phyloP scores from a whole-genome alignment of 2,329 filamentous ascomycete genomes.

The Aspergillus amoenus region DNA sequence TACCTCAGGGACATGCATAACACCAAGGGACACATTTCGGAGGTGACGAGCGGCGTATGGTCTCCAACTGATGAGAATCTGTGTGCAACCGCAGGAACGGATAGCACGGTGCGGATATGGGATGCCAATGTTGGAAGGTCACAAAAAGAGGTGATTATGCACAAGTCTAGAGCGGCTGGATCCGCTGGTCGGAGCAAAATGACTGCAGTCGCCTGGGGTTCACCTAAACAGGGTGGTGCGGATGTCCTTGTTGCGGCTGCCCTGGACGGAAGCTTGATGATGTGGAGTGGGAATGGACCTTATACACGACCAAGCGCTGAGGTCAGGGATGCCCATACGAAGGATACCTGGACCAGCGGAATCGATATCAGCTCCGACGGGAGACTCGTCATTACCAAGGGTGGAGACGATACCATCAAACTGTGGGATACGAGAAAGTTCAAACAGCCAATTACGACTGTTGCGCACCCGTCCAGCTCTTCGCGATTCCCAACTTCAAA shows the following conservation, averaged over 20 bases:
- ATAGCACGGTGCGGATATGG: conserved; percentile 96
- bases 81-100: conserved; percentile 87
- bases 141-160: conserved; percentile 91
- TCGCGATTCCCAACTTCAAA: conserved; percentile 80
- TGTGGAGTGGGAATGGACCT: conserved; percentile 89
- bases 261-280: conserved; percentile 82
- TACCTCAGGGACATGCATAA: conserved; percentile 96
- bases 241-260: conserved; percentile 79
- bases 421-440: conserved; percentile 97
- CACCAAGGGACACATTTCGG: conserved; percentile 93
- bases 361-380: conserved; percentile 90
- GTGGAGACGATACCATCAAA: conserved; percentile 90
- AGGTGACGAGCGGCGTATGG: conserved; percentile 87
- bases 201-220: conserved; percentile 87
- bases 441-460: conserved; percentile 79
- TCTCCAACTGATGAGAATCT: conserved; percentile 81
- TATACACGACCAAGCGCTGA: conserved; percentile 80
- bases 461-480: conserved; percentile 77
- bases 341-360: conserved; percentile 87
- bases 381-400: conserved; percentile 83
- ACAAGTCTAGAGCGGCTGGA: conserved; percentile 88
- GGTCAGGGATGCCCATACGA: conserved; percentile 76
- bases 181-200: conserved; percentile 89
- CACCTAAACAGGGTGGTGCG: conserved; percentile 70
- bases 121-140: conserved; percentile 87